Base-by-base conservation (phyloP, 1,139 yeast genomes). In the Taiozyma sp. region DNA sequence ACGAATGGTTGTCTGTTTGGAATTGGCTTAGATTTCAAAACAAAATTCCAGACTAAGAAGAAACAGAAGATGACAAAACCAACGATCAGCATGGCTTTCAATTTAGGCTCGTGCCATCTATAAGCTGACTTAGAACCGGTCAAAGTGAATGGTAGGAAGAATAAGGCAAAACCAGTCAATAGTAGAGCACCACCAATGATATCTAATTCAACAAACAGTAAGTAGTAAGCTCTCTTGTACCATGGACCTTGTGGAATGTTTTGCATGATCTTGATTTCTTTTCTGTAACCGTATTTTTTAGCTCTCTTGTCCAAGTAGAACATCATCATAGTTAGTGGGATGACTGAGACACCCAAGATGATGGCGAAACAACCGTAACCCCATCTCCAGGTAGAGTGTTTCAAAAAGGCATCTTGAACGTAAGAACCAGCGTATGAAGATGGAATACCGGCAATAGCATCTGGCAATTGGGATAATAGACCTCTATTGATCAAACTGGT, bases 311-410 rank as follows among this genome's bases (percentile, higher is more conserved):
- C 73, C 41, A 64, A 56, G 46, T 57, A 56, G 22, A 60, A 54
- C 66, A 71, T 64, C 32, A 65, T 49, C 6, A 52, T 16, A n/a
- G 70, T 61, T 22, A 71, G 68, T 27, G 74, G 74, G 30, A 60
- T 48, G 13, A 64, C 53, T 13, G 64, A 63, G 6, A 59, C 69
- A 19, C 73, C 73, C 34, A 69, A 60, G 29, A 70, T 64, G 43
- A 71, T 69, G 14, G 71, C 68, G 54, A 67, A 71, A 62, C 70
- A 60, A 46, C 74, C 74, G 53, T 66, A 70, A 30, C 71, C 74
- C 74, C 74, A 70, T 60, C 73, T 65, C 74, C 74, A 70, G 12
- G 61, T 56, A 14, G 60, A 56, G 44, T 54, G 54, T 1, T 56
- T 55, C 28, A 59, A 44, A 50, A 63, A 55, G 29, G 58, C 61